Conservation (phyloP, 768 basidiomycete genomes). For the Tylopilus plumbeoviolaceoides region DNA sequence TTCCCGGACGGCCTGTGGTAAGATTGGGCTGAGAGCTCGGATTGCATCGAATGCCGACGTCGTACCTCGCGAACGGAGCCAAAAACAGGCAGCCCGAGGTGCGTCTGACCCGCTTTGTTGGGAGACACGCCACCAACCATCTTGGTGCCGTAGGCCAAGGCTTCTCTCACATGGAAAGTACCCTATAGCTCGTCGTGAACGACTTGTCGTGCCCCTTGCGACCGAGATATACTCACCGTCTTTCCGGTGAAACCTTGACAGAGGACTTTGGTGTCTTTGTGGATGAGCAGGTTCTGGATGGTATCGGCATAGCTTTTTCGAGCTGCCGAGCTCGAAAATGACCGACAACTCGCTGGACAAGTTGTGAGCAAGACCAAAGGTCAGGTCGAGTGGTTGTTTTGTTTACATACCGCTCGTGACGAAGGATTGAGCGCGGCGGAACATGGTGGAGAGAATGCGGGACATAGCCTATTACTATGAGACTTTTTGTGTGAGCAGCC, state of each 20-base stretch:
- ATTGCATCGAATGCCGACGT: slow-evolving; percentile 8
- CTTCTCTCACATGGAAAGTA: slow-evolving; percentile 94
- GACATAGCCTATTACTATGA: too few relatives aligned
- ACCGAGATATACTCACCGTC: slow-evolving; percentile 54
- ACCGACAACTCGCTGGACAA: slow-evolving; percentile 59
- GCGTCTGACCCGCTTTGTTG: slow-evolving; percentile 93
- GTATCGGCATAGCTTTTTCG: slow-evolving; percentile 84
- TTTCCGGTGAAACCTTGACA: slow-evolving; percentile 95
- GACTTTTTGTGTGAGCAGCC: slow-evolving; percentile 13
- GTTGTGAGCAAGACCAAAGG: background rate
- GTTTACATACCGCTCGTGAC: slow-evolving; percentile 44
- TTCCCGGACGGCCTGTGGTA: slow-evolving; percentile 73
- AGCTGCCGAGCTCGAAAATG: slow-evolving; percentile 74
- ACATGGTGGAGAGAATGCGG: slow-evolving; percentile 35
- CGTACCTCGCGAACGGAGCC: slow-evolving; percentile 85
- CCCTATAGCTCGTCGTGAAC: slow-evolving; percentile 47
- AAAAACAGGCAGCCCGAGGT: slow-evolving; percentile 93
- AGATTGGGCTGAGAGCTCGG: slow-evolving; percentile 2
- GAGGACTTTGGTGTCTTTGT: slow-evolving; percentile 92
- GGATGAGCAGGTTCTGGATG: slow-evolving; percentile 85
- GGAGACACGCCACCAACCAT: slow-evolving; percentile 98
- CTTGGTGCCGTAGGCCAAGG: slow-evolving; percentile 90
- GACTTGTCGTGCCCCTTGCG: background rate
- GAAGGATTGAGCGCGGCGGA: slow-evolving; percentile 57
- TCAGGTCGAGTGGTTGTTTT: background rate